These are phyloP conservation scores for Lecanicillium sp. DNA, from an alignment of 2,329 filamentous ascomycete species.

Conservation along the genomic window DNA sequence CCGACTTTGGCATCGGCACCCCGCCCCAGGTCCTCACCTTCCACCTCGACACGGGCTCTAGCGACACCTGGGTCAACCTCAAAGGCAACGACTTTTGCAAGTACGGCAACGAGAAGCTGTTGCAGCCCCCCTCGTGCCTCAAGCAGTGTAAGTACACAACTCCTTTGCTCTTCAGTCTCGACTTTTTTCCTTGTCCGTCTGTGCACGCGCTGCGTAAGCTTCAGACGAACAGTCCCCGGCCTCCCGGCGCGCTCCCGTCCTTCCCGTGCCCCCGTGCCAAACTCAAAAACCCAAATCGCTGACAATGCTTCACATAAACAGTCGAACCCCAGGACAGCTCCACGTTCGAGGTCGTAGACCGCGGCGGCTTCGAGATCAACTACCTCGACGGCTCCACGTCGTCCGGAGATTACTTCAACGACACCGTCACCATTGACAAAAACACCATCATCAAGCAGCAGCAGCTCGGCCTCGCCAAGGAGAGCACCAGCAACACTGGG, in stretches of 20 bases:
- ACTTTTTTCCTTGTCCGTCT: no score
- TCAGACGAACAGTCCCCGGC: neutral
- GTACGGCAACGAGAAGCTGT: conserved; percentile 16
- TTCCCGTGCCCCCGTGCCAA: no score
- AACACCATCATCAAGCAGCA: conserved; percentile 40
- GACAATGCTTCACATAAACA: conserved; percentile 14
- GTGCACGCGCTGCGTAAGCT: no score
- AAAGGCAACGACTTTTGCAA: conserved; percentile 55
- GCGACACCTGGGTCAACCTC: conserved; percentile 57
- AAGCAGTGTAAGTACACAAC: conserved; percentile 34
- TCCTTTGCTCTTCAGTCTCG: neutral
- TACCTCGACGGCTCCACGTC: conserved; percentile 55
- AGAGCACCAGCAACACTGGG: conserved; percentile 45
- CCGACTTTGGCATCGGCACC: conserved; percentile 52
- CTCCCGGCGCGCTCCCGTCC: no score
- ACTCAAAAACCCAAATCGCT: no score
- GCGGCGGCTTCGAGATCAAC: conserved; percentile 48
- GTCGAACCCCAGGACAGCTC: conserved; percentile 40
- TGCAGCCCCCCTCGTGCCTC: conserved; percentile 30
- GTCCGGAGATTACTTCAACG: conserved; percentile 51
- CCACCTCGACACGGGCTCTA: conserved; percentile 57
- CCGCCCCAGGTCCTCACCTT: conserved; percentile 49
- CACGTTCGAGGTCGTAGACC: conserved; percentile 39
- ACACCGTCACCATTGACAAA: conserved; percentile 47
- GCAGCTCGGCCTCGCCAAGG: conserved; percentile 49